Percentiles rank a stretch among this genome's conserved stretches.
These are phyloP conservation scores for Elasticomyces elasticus DNA, from an alignment of 495 filamentous ascomycete species.

Conservation along the genomic window DNA sequence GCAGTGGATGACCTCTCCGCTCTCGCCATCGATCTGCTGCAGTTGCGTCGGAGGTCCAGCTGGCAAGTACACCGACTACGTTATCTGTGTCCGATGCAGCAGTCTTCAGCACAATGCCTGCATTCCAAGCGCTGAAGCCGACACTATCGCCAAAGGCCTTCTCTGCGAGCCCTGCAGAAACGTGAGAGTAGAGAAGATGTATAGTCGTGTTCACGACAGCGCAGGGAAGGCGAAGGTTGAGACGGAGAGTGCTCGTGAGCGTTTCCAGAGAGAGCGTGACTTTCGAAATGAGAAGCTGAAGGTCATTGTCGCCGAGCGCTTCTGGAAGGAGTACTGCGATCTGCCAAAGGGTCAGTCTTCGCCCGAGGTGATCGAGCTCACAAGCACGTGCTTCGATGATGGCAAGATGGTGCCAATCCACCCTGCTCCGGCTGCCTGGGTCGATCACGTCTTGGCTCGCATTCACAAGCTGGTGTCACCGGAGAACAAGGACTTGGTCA, in stretches of 20 bases:
- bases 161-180: background rate
- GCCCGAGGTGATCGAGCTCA: background rate
- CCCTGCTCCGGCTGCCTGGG: slow-evolving; percentile 6
- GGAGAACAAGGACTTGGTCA: background rate
- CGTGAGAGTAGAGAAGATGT: background rate
- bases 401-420: slow-evolving; percentile 3
- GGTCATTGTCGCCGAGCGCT: background rate
- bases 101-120: slow-evolving; percentile 1
- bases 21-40: background rate
- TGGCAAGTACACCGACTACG: background rate
- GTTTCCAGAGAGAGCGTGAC: background rate
- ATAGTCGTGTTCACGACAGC: background rate
- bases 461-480: background rate
- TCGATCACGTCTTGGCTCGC: background rate
- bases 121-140: background rate
- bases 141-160: background rate
- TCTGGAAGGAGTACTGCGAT: slow-evolving; percentile 16
- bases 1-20: background rate
- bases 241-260: background rate
- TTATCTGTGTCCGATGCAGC: background rate
- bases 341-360: background rate
- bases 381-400: slow-evolving; percentile 1
- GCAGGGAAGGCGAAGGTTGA: background rate
- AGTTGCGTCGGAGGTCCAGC: background rate
- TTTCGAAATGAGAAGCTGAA: background rate